A percentile compares a stretch with the other conserved stretches of the same genome.
phyloP scores from a whole-genome alignment of 1,284 basidiomycete species.

The Ustilago crameri region DNA sequence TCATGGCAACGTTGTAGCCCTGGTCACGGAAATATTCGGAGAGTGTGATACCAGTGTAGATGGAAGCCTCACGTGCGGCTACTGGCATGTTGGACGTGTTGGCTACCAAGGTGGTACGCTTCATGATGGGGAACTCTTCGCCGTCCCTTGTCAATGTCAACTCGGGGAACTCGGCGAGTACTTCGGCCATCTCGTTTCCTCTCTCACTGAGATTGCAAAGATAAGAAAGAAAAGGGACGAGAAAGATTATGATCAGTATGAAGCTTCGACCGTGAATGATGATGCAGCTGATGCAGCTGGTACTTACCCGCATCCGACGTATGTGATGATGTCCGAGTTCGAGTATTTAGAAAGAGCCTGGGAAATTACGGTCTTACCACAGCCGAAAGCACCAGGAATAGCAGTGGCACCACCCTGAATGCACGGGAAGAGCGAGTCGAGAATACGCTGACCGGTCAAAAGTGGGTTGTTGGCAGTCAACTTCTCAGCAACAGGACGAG shows the following conservation, averaged over 20 bases:
- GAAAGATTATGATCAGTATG: too few species aligned
- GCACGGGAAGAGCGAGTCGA: conserved; percentile 98
- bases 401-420: conserved; percentile 99
- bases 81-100: conserved; percentile 99
- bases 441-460: conserved; percentile 93
- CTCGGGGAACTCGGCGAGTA: conserved; percentile 93
- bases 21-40: conserved; percentile 99
- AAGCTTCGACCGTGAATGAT: too few species aligned
- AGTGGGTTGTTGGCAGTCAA: conserved; percentile 91
- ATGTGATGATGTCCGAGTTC: conserved; percentile 99
- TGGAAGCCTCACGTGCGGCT: conserved; percentile 97
- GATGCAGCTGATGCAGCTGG: too few species aligned
- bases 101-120: conserved; percentile 97
- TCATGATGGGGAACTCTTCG: conserved; percentile 99
- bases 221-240: too few species aligned
- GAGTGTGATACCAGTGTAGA: conserved; percentile 99
- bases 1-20: conserved; percentile 98
- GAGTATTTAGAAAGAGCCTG: conserved; percentile 95
- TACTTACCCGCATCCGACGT: conserved; percentile 85
- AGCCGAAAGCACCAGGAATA: conserved; percentile 98
- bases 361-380: conserved; percentile 71
- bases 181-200: conserved; percentile 92
- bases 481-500: conserved; percentile 93
- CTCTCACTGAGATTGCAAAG: conserved; percentile 70
- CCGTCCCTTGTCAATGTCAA: conserved; percentile 88